Evolutionary conservation across 2,329 filamentous ascomycete species (phyloP).

Genomic region (Pseudogymnoascus sp.): DNA sequence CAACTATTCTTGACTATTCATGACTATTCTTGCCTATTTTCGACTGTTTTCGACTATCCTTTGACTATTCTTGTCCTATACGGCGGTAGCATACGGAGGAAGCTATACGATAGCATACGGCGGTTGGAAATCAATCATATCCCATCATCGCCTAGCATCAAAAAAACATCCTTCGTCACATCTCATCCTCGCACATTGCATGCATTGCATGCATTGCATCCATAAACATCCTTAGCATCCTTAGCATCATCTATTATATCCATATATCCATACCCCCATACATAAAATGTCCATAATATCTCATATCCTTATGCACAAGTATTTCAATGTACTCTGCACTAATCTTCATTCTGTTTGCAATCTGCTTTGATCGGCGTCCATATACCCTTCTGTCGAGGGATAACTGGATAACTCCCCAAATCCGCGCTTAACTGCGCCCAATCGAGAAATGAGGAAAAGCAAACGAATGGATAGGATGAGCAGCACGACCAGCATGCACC

Average conservation of each 20-base stretch:
- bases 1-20: not conserved
- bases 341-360: conserved; percentile 1
- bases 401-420: conserved; percentile 4
- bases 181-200: not conserved
- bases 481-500: not conserved
- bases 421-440: conserved; percentile 2
- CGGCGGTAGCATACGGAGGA: not conserved
- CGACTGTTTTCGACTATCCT: not conserved
- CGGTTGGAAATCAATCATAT: not conserved
- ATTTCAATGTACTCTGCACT: not conserved
- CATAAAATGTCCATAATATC: too few species aligned
- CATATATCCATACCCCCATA: not conserved
- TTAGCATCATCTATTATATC: not conserved
- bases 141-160: not conserved
- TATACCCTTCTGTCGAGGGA: not conserved
- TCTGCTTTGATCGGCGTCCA: not conserved
- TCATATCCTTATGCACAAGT: not conserved
- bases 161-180: not conserved
- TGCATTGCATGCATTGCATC: too few species aligned
- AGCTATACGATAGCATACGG: not conserved
- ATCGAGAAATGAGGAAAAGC: not conserved
- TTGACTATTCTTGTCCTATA: not conserved
- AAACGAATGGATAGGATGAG: not conserved
- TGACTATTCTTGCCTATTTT: not conserved
- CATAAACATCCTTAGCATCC: not conserved